Conservation (phyloP, 2,329 filamentous ascomycete species). For the Talaromyces verruculosus region DNA sequence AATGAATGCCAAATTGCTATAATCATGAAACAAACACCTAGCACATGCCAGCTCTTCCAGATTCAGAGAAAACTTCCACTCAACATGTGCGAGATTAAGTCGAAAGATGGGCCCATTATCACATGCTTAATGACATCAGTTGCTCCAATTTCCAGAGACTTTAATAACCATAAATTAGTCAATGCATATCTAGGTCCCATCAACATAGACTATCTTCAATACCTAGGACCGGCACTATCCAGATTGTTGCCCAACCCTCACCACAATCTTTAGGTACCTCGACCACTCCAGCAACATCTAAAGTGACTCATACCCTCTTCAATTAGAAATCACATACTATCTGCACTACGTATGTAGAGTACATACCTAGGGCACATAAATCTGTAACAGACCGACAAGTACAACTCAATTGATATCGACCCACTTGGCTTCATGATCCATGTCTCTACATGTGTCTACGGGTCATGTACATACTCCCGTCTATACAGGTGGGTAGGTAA, state of each 20-base stretch:
- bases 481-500: neutral
- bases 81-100: neutral
- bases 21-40: neutral
- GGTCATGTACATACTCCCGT: neutral
- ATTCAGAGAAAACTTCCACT: neutral
- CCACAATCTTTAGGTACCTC: neutral
- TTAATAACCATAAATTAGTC: neutral
- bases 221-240: neutral
- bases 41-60: neutral
- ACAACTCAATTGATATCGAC: neutral
- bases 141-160: too few relatives aligned
- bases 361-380: neutral
- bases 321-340: neutral
- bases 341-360: neutral
- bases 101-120: neutral
- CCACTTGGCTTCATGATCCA: conserved; percentile 1
- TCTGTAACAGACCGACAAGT: conserved; percentile 8
- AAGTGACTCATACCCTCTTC: neutral
- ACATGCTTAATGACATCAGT: neutral
- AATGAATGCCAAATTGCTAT: neutral
- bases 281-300: neutral
- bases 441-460: neutral
- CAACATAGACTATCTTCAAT: neutral
- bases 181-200: neutral
- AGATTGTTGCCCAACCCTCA: conserved; percentile 6